phyloP scores from a whole-genome alignment of 345 rosid species.

The Boechera stricta region DNA sequence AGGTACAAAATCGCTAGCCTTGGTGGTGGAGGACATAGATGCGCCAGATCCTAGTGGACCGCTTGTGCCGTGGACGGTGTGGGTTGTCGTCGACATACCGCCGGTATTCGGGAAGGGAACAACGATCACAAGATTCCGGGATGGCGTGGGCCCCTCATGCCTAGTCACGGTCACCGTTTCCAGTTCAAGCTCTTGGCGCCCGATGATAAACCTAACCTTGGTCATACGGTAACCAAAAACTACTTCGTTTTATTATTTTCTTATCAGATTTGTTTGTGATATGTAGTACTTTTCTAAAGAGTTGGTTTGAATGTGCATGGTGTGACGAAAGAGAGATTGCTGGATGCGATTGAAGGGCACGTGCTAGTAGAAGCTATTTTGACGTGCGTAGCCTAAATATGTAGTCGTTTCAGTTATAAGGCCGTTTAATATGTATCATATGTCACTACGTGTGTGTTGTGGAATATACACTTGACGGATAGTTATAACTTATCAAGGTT shows the following conservation, averaged over 20 bases:
- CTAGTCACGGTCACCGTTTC: conserved; percentile 65
- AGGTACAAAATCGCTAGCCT: conserved; percentile 63
- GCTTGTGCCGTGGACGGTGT: conserved; percentile 75
- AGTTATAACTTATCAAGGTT: too few relatives aligned
- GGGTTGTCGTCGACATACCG: conserved; percentile 82
- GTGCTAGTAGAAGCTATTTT: conserved; percentile 72
- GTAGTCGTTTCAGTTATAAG: too few relatives aligned
- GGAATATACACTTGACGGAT: too few relatives aligned
- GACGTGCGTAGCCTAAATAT: conserved; percentile 47
- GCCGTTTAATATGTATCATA: too few relatives aligned
- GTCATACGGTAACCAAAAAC: conserved; percentile 56
- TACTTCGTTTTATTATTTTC: background rate
- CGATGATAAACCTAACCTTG: conserved; percentile 57
- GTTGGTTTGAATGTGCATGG: background rate
- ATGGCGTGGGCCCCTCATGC: conserved; percentile 73
- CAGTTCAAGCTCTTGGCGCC: conserved; percentile 78
- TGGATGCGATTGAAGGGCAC: conserved; percentile 71
- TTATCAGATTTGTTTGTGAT: background rate
- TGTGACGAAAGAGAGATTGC: conserved; percentile 75
- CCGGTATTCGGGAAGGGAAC: conserved; percentile 73
- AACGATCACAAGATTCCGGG: conserved; percentile 80
- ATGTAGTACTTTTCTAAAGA: background rate
- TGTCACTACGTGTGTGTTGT: too few relatives aligned
- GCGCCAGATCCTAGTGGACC: conserved; percentile 70
- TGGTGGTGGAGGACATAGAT: conserved; percentile 83